Percentiles rank a stretch among this genome's conserved stretches.
Conservation (phyloP, 2,329 filamentous ascomycete genomes). For the Aureobasidium sp. region DNA sequence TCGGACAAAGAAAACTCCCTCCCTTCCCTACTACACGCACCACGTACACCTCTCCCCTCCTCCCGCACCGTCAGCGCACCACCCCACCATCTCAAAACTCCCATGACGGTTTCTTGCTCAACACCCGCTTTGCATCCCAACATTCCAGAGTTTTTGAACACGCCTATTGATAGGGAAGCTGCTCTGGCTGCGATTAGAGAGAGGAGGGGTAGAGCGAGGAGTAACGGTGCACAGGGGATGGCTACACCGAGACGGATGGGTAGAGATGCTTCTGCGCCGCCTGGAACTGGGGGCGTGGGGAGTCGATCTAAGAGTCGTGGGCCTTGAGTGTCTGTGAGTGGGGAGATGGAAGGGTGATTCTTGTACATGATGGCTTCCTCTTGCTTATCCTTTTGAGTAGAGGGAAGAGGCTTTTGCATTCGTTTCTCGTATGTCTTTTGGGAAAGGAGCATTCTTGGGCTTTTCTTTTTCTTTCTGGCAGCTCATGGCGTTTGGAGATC, state of each 20-base stretch:
- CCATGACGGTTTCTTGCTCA: conserved; percentile 16
- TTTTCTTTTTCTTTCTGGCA: too few relatives aligned
- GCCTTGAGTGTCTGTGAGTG: not conserved
- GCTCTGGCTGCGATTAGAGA: conserved; percentile 68
- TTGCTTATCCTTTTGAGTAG: too few relatives aligned
- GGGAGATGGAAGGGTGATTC: too few relatives aligned
- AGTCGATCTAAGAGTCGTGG: conserved; percentile 1
- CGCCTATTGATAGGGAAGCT: conserved; percentile 52
- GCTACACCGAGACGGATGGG: not conserved
- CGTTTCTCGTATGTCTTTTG: too few relatives aligned
- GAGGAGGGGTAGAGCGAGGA: conserved; percentile 61
- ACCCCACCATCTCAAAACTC: conserved; percentile 21
- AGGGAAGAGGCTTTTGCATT: too few relatives aligned
- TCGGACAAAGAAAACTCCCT: conserved; percentile 15
- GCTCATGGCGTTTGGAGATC: too few relatives aligned
- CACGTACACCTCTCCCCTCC: conserved; percentile 22
- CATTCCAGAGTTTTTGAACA: conserved; percentile 25
- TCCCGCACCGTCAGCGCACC: conserved; percentile 19
- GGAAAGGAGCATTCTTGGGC: too few relatives aligned
- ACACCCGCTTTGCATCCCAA: conserved; percentile 17
- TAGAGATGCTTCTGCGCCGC: conserved; percentile 2
- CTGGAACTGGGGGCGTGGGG: not conserved
- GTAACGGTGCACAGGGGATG: conserved; percentile 22
- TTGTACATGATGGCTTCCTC: too few relatives aligned
- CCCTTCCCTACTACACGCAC: not conserved